Evolutionary conservation across 768 basidiomycete genomes (phyloP).

Genomic region (Termitomyces sp.): DNA sequence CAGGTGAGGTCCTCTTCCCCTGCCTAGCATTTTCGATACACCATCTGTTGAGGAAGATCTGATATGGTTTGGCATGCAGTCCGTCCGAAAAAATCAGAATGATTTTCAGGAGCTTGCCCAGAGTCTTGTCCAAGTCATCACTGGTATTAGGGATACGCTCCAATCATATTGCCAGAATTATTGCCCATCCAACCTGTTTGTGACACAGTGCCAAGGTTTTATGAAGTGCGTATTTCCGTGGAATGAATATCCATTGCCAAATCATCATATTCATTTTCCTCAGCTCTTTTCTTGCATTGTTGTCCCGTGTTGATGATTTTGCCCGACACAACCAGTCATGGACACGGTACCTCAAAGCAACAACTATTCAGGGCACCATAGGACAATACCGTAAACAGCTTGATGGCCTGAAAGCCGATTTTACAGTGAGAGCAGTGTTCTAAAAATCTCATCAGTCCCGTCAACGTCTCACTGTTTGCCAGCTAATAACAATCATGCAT

Average conservation of each 20-base stretch:
- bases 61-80: not conserved
- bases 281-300: slow-evolving; percentile 3
- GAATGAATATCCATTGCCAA: not conserved
- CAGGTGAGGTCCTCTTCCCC: not conserved
- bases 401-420: slow-evolving; percentile 3
- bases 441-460: not conserved
- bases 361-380: not conserved
- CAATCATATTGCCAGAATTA: not conserved
- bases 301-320: not conserved
- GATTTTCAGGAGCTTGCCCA: slow-evolving; percentile 8
- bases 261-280: not conserved
- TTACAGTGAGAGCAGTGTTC: not conserved
- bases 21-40: not conserved
- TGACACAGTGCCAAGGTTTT: slow-evolving; percentile 1
- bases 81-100: slow-evolving; percentile 1
- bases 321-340: slow-evolving; percentile 1
- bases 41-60: not conserved
- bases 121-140: slow-evolving; percentile 5
- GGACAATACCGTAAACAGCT: slow-evolving; percentile 3
- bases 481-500: slow-evolving; percentile 5
- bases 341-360: slow-evolving; percentile 1
- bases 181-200: not conserved
- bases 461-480: not conserved
- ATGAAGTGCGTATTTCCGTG: not conserved
- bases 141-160: slow-evolving; percentile 1